Base-by-base conservation (phyloP, 2,329 filamentous ascomycete species). In the Grosmannia clavigera region DNA sequence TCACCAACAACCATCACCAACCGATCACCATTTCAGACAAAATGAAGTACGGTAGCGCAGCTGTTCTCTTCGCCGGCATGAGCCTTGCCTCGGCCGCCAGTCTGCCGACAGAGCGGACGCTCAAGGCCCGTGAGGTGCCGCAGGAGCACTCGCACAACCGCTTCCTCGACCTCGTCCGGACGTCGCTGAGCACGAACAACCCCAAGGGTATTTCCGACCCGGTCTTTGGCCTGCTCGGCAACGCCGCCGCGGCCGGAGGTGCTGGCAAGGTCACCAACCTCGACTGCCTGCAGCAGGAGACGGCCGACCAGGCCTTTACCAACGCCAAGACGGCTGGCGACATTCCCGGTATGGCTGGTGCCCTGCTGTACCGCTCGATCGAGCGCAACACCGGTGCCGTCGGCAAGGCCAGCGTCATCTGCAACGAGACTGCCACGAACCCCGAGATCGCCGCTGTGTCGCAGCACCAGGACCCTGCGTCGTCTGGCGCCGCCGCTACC, bases 381-480 rank as follows among this genome's bases (percentile, higher is more conserved):
- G 83, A 86, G 75, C 78, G 82, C 60, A 86, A 86, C 72, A 85
- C 82, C 31, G 78, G 73, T 57, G 66, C 67, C 12, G 82, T 86
- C 62, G 83, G 83, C 57, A 70, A 75, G 53, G 77, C 76, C n/a
- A 83, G 80, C 55, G 80, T 77, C 38, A 70, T 78, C 56, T 88
- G 84, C 74, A 76, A 71, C 71, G 74, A 71, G 50, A 81, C 84
- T 19, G 74, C 76, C 16, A 69, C 70, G 40, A 88, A 88, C 72
- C 78, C 84, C 3, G 84, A 87, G 73, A 85, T 88, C 66, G 79
- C 76, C 33, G 82, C 82, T 52, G 69, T 88, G 61, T 72, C 75
- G 59, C 83, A 86, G 71, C 84, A 87, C 71, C 84, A 88, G 72
- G 85, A 88, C 68, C 83, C 85, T 33, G 85, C 84, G 25, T 81